A percentile compares a stretch with the other conserved stretches of the same genome.
Conservation (phyloP, 352 stramenopile species). For the Blastocystis sp. region DNA sequence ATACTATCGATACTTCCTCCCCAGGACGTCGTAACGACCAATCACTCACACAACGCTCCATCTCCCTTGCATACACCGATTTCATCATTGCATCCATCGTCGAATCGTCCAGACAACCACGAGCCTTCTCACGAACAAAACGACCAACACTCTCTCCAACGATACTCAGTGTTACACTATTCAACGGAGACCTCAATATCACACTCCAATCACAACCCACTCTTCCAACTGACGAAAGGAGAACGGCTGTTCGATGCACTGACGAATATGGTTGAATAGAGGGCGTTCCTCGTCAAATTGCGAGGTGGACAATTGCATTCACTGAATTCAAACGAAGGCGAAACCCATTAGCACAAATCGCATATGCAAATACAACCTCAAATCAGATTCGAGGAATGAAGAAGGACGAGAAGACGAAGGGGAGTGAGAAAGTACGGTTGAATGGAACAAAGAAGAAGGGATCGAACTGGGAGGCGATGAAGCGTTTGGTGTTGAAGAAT, state of each 20-base stretch:
- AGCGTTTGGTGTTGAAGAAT: background rate
- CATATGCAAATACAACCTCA: background rate
- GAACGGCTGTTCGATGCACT: background rate
- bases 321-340: too few relatives aligned
- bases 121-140: background rate
- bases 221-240: background rate
- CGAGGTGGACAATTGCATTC: background rate
- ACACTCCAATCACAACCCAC: background rate
- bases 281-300: background rate
- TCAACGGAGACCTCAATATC: background rate
- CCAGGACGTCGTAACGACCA: background rate
- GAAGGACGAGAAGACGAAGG: background rate
- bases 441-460: background rate
- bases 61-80: background rate
- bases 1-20: background rate
- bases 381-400: background rate
- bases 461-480: constrained; percentile 9
- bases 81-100: background rate
- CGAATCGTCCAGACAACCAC: background rate
- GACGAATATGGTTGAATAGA: background rate
- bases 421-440: background rate
- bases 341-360: too few relatives aligned
- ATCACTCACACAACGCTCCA: background rate
- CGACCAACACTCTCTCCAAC: background rate
- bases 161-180: background rate